Percentiles rank a stretch among this genome's conserved stretches.
Conservation (phyloP, 2,329 filamentous ascomycete genomes). For the Leptographium procerum region DNA sequence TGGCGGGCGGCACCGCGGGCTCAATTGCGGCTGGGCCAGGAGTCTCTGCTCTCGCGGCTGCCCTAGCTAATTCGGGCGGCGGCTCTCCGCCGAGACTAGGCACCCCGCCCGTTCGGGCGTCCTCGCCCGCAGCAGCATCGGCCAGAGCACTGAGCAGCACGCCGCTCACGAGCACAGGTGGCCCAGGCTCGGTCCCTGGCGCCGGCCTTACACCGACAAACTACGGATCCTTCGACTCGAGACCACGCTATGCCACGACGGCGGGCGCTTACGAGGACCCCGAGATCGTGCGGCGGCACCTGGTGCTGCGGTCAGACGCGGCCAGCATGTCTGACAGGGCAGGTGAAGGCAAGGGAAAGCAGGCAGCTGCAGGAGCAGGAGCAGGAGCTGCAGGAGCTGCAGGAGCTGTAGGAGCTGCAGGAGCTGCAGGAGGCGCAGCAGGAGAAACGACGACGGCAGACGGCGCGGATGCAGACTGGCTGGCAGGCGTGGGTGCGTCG, state of each 20-base stretch:
- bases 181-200: conserved; percentile 12
- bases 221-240: conserved; percentile 77
- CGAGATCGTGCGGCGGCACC: conserved; percentile 80
- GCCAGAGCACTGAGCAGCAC: conserved; percentile 1
- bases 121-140: conserved; percentile 35
- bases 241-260: conserved; percentile 38
- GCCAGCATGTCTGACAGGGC: conserved; percentile 39
- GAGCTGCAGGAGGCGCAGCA: conserved; percentile 20
- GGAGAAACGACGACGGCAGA: background rate
- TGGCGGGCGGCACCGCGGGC: conserved; percentile 52
- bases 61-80: conserved; percentile 65
- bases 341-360: conserved; percentile 43
- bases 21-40: conserved; percentile 63
- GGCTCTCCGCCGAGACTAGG: conserved; percentile 59
- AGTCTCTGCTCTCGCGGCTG: conserved; percentile 77
- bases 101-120: conserved; percentile 47
- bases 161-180: background rate
- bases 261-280: conserved; percentile 69
- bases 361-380: conserved; percentile 33
- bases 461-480: conserved; percentile 2
- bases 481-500: conserved; percentile 8
- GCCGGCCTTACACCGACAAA: conserved; percentile 51
- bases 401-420: conserved; percentile 30
- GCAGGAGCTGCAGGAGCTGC: conserved; percentile 37
- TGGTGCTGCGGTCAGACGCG: conserved; percentile 56